phyloP scores from a whole-genome alignment of 352 stramenopile genomes.

The Phytophthora brassicae region DNA sequence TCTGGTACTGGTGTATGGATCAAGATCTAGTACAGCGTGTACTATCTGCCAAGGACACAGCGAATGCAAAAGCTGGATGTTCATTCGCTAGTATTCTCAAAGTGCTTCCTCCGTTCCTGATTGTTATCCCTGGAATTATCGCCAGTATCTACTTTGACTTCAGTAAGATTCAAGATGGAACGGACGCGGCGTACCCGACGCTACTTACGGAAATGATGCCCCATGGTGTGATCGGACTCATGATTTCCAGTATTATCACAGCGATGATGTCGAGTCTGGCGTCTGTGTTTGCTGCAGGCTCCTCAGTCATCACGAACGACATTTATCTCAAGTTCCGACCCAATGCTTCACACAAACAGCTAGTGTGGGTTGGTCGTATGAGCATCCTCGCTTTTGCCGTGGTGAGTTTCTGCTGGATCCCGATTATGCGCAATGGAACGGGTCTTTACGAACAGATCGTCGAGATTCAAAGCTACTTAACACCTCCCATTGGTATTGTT shows the following conservation, averaged over 20 bases:
- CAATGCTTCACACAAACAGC: constrained; percentile 55
- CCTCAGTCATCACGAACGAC: constrained; percentile 66
- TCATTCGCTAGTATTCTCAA: constrained; percentile 64
- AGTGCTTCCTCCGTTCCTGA: constrained; percentile 65
- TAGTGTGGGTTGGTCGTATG: constrained; percentile 59
- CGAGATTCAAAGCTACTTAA: constrained; percentile 68
- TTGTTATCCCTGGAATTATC: constrained; percentile 68
- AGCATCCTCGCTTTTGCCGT: constrained; percentile 53
- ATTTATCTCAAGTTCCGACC: constrained; percentile 59
- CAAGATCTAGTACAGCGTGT: constrained; percentile 70
- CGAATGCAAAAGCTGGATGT: constrained; percentile 57
- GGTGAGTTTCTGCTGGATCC: constrained; percentile 76
- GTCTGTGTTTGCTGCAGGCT: constrained; percentile 64
- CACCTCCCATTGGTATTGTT: constrained; percentile 60
- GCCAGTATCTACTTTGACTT: constrained; percentile 67
- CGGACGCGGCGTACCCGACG: constrained; percentile 63
- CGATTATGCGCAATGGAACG: constrained; percentile 56
- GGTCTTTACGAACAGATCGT: constrained; percentile 66
- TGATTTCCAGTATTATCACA: constrained; percentile 71
- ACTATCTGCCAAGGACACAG: constrained; percentile 67
- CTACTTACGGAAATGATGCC: constrained; percentile 72
- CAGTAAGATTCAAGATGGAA: constrained; percentile 47
- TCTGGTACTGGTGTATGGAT: constrained; percentile 82
- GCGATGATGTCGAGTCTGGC: constrained; percentile 72
- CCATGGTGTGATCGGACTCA: constrained; percentile 59